phyloP scores from a whole-genome alignment of 768 basidiomycete genomes.

The Phanerochaete sordida region DNA sequence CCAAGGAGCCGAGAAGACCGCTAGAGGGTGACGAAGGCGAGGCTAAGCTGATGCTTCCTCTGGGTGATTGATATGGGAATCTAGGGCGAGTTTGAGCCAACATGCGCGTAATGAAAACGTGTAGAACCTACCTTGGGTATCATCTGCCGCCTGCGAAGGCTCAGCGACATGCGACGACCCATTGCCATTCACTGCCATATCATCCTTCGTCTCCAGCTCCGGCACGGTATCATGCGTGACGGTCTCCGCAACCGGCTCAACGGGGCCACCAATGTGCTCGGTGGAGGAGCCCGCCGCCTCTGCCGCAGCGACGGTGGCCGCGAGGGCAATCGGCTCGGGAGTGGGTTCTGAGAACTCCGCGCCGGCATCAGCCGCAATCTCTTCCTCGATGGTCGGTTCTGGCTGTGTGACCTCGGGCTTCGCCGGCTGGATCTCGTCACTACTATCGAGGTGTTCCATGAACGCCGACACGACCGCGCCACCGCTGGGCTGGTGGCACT shows the following conservation, averaged over 20 bases:
- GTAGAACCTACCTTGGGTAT: not conserved
- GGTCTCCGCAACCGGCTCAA: not conserved
- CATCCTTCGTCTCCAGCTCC: not conserved
- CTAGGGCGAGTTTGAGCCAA: not conserved
- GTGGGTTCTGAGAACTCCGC: not conserved
- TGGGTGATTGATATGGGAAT: not conserved
- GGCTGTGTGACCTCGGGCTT: not conserved
- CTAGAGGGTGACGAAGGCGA: not conserved
- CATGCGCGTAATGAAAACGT: not conserved
- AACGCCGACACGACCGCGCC: not conserved
- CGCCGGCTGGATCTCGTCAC: slow-evolving; percentile 3
- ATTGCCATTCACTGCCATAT: not conserved
- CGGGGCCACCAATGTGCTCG: not conserved
- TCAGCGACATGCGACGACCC: not conserved
- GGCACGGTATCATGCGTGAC: not conserved
- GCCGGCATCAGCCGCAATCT: not conserved
- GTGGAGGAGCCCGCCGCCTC: not conserved
- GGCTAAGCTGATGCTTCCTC: not conserved
- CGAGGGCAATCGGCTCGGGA: slow-evolving; percentile 3
- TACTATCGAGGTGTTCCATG: not conserved
- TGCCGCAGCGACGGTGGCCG: not conserved
- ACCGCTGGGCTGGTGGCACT: not conserved
- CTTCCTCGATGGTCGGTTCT: not conserved
- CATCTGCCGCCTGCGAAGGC: not conserved
- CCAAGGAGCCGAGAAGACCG: not conserved